phyloP scores from a whole-genome alignment of 2,329 filamentous ascomycete genomes.

The Amauroascus niger region DNA sequence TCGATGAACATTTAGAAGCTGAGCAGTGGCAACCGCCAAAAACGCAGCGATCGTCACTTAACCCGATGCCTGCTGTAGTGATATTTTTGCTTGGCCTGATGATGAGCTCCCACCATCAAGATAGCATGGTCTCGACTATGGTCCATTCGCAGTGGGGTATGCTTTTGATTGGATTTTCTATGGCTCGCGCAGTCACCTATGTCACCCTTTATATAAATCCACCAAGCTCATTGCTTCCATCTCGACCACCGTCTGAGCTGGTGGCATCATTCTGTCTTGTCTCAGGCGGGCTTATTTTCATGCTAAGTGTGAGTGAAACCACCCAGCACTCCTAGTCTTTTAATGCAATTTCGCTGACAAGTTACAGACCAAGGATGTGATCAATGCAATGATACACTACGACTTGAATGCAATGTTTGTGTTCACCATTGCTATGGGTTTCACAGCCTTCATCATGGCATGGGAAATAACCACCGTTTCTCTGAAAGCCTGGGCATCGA shows the following conservation, averaged over 20 bases:
- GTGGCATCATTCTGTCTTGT: slow-evolving; percentile 78
- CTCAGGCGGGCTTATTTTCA: slow-evolving; percentile 80
- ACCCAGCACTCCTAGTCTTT: not conserved
- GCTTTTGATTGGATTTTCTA: slow-evolving; percentile 68
- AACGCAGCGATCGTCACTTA: slow-evolving; percentile 66
- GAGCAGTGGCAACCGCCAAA: slow-evolving; percentile 50
- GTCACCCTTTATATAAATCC: slow-evolving; percentile 68
- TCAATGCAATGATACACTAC: slow-evolving; percentile 66
- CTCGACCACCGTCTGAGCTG: slow-evolving; percentile 83
- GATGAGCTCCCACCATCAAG: slow-evolving; percentile 89
- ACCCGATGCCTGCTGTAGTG: slow-evolving; percentile 77
- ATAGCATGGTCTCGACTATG: slow-evolving; percentile 76
- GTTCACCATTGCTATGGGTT: slow-evolving; percentile 77
- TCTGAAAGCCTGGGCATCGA: slow-evolving; percentile 75
- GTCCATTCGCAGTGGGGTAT: slow-evolving; percentile 90
- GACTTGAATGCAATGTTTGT: slow-evolving; percentile 83
- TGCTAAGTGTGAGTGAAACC: slow-evolving; percentile 61
- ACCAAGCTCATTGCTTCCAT: slow-evolving; percentile 67
- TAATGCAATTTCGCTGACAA: slow-evolving; percentile 16
- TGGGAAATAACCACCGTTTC: slow-evolving; percentile 70
- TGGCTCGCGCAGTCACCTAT: slow-evolving; percentile 72
- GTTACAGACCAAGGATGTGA: slow-evolving; percentile 59
- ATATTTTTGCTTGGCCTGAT: slow-evolving; percentile 82
- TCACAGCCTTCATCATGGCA: slow-evolving; percentile 74
- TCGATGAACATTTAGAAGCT: slow-evolving; percentile 23